Evolutionary conservation across 805 yeast species (phyloP).

Genomic region (Candida wancherniae): DNA sequence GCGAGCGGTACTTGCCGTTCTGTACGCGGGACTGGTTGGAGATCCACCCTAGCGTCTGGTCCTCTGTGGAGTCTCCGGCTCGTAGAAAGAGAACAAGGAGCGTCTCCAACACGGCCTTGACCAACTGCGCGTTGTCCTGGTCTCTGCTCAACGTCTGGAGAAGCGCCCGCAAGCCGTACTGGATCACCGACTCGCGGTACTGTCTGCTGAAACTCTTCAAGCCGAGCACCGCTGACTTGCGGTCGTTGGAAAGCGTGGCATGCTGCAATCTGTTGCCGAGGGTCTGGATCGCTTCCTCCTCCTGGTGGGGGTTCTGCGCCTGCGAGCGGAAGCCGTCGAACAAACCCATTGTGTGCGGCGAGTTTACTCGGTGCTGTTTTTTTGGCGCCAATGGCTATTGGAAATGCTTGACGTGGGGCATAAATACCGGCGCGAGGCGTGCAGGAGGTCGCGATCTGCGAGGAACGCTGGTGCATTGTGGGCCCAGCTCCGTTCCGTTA

Average conservation of each 20-base stretch:
- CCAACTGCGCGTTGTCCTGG: conserved; percentile 61
- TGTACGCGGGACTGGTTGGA: conserved; percentile 68
- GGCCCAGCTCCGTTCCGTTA: no score
- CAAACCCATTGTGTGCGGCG: conserved; percentile 27
- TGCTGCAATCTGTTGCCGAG: conserved; percentile 83
- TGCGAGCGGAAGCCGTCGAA: conserved; percentile 32
- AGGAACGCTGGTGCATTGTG: no score
- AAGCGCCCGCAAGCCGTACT: conserved; percentile 74
- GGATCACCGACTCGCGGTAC: conserved; percentile 85
- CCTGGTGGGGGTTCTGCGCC: conserved; percentile 39
- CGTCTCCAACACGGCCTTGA: conserved; percentile 81
- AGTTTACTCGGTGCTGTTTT: no score
- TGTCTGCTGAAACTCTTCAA: conserved; percentile 84
- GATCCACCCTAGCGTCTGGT: conserved; percentile 64
- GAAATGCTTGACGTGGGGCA: no score
- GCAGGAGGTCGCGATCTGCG: no score
- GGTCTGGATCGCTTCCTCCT: conserved; percentile 81
- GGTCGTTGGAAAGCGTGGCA: conserved; percentile 74
- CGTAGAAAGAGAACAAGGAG: conserved; percentile 74
- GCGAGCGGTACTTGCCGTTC: conserved; percentile 78
- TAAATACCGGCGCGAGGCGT: no score
- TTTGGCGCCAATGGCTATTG: no score
- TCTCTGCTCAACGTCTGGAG: conserved; percentile 63
- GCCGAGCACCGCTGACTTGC: conserved; percentile 87
- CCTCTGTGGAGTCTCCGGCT: conserved; percentile 57